Evolutionary conservation across 148 eudicot genomes (phyloP), one percentile per base, ranked within the genome.

Genomic region (Dianthus caryophyllus): DNA sequence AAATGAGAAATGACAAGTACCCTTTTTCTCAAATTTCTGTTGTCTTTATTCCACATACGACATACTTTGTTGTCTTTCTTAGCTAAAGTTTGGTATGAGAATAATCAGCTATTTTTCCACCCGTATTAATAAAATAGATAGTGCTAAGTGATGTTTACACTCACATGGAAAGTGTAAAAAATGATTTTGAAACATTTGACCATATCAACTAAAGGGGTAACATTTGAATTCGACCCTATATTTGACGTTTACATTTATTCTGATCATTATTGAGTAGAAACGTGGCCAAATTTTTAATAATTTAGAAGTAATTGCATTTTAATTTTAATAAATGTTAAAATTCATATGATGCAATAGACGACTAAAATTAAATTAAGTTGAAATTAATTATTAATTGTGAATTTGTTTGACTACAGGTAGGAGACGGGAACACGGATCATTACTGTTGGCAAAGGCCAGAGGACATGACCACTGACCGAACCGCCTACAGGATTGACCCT

Each of bases 361-460:
- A n/a, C n/a, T n/a, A n/a, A n/a, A n/a, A 33, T 25, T 18, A 5
- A 22, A 27, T 38, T 56, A 27, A 73, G 50, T 73, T 66, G 61
- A 67, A 33, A n/a, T n/a, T n/a, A n/a, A n/a, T n/a, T 66, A n/a
- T 58, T 73, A 58, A 73, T 36, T 8, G 31, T 62, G 43, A 46
- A 51, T 61, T 27, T 6, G 25, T 48, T 72, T 27, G 73, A 76
- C 39, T 21, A 38, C 67, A 94, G 99, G 97, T 94, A 51, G 99
- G 99, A 77, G 99, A 94, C 77, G 99, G 99, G 21, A 78, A 86
- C 82, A 80, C 97, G 1, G 97, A 94, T 77, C 99, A 94, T 74
- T 90, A 81, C 77, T 94, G 99, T 52, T 94, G 99, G 99, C 99
- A 94, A 66, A 88, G 99, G 65, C 97, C 99, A 2, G 98, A 94